Base-by-base conservation (phyloP, 1,284 basidiomycete species). In the Entoloma clypeatum region DNA sequence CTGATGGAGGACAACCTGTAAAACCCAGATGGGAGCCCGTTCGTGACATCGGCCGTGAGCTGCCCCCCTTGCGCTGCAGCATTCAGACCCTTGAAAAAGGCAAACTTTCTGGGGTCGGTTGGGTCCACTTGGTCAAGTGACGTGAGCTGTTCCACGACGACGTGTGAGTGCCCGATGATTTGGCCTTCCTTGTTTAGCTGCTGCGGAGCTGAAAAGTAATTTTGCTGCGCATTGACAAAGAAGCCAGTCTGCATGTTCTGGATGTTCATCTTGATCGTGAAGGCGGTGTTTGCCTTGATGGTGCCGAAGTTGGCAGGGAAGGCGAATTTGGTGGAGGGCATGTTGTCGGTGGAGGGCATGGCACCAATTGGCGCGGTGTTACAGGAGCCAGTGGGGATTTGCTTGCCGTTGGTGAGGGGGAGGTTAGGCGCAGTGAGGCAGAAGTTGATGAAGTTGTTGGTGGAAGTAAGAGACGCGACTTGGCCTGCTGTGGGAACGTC, bases 1-100 rank as follows among this genome's bases (percentile, higher is more conserved):
- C 75, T 74, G 58, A 80, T 79, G n/a, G 73, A 73, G 45, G 72
- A 72, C 26, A 82, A 50, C 44, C 74, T 69, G 67, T 88, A 87
- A 18, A 65, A 61, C 35, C 80, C 80, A 39, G 69, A 71, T 9
- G 77, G 71, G n/a, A 86, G 64, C 43, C 81, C 81, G 19, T 62
- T 62, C 2, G 71, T 62, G 25, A 86, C 77, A 29, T 68, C 67
- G 16, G 72, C 71, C 29, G 68, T 68, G n/a, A 81, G 63, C 6
- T 75, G 54, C 14, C 78, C 77, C 38, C 69, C 69, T 39, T 52
- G 51, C 13, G 74, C 78, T 9, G 65, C 57, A 17, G 58, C 65
- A 56, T 80, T 74, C 39, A 80, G 54, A 48, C 78, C 76, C 67
- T 84, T 81, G 77, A 87, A 86, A 65, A 86, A 84, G n/a, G 68